phyloP scores from a whole-genome alignment of 805 yeast species.

The Pichia nanzhaoensis region DNA sequence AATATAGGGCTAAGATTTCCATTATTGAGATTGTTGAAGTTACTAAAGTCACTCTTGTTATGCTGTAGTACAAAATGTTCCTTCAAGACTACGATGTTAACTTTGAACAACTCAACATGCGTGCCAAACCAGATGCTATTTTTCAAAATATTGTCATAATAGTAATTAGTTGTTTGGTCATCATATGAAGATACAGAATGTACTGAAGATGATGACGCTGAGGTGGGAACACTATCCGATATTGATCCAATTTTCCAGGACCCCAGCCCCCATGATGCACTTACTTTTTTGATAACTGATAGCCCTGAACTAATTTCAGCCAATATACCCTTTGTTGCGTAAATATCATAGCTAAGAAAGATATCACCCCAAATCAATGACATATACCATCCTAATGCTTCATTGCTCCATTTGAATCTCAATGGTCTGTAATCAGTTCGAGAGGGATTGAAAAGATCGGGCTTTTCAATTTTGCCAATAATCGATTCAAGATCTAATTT shows the following conservation, averaged over 20 bases:
- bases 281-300: conserved; percentile 28
- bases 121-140: conserved; percentile 42
- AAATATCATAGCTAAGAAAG: conserved; percentile 36
- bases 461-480: conserved; percentile 13
- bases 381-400: conserved; percentile 71
- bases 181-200: too few species aligned
- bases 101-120: conserved; percentile 36
- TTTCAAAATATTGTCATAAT: conserved; percentile 14
- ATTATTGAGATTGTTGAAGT: background rate
- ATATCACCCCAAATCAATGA: conserved; percentile 58
- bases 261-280: conserved; percentile 32
- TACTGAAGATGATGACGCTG: conserved; percentile 16
- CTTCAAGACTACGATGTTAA: conserved; percentile 16
- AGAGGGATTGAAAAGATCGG: conserved; percentile 36
- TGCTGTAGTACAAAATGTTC: conserved; percentile 12
- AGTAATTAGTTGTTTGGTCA: too few species aligned
- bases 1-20: background rate
- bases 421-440: conserved; percentile 40
- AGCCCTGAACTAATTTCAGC: conserved; percentile 31
- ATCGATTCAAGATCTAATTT: conserved; percentile 24
- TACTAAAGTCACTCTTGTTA: conserved; percentile 7
- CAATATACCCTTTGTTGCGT: conserved; percentile 24
- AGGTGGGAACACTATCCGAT: background rate
- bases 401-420: conserved; percentile 54
- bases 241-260: conserved; percentile 11